Evolutionary conservation across 495 filamentous ascomycete genomes (phyloP), one percentile per base, ranked within the genome.

Genomic region (Gamarada debralockiae): DNA sequence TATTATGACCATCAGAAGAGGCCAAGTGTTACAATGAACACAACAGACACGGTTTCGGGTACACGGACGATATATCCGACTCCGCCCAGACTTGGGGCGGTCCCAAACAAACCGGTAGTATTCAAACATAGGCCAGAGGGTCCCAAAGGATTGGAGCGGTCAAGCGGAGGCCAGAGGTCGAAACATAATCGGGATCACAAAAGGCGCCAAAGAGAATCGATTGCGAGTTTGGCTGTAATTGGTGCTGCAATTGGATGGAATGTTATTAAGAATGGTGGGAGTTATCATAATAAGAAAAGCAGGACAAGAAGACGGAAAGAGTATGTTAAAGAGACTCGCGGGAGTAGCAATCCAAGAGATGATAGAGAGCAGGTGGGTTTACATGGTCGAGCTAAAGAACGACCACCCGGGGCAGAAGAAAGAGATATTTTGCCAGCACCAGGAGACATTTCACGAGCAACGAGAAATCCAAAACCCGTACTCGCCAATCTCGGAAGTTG

Each of bases 351-450:
- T 13, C 20, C 38, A 9, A 3, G 43, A 15, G 52, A 58, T 22
- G 53, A 58, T 38, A 53, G 46, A 23, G 53, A 57, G 1, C 9
- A 27, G 18, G 13, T 52, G 7, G 50, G 50, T 25, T 53, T 45
- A 36, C 45, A 25, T 36, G 48, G 53, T 14, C n/a, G 58, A 38
- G 58, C 43, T 12, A 60, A 51, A 21, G 57, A 60, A 17, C 67
- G 62, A 37, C 60, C 61, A 20, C 53, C 61, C 3, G 60, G 67
- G 29, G 70, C 72, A 9, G 65, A 67, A 52, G 10, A 48, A 56
- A 9, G 27, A 70, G 21, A 70, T 69, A 34, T 72, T 71, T 6
- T 67, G 69, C 44, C 53, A 7, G 65, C 67, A 13, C n/a, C n/a
- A n/a, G 74, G 52, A 38, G 45, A 38, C 3, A 34, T 48, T 22